Base-by-base conservation (phyloP, 148 eudicot species). In the Chenopodium quinoa region DNA sequence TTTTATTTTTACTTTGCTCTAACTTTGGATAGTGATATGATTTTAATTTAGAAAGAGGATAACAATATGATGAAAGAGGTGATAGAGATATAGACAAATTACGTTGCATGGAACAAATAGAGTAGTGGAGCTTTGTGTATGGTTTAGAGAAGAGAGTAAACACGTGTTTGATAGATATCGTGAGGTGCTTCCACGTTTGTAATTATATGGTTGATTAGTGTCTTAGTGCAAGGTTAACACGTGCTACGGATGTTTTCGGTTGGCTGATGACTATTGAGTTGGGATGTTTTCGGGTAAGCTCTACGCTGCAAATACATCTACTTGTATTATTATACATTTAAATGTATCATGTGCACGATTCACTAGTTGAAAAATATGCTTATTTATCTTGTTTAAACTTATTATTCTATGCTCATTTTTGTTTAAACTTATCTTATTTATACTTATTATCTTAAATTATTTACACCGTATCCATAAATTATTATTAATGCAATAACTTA, bases 101-200 rank as follows among this genome's bases (percentile, higher is more conserved):
- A 75, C 71, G 73, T 1, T 80, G 79, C 71, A 78, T 1, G 31
- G 9, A 44, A 4, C 44, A 19, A 34, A 69, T 50, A 40, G 32
- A 32, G 50, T 56, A 56, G 47, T 22, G n/a, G 34, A 19, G 20
- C 20, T 32, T 76, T 76, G 32, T 66, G 75, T 20, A 31, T 25
- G 74, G 60, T 11, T 27, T 67, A 74, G n/a, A 3, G 72, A 31
- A 31, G n/a, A 25, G 44, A 25, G 14, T 56, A 7, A 23, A 63
- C 79, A 80, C 86, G 77, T 79, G 64, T 71, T 67, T 70, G 48
- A 19, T 1, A 20, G 14, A 47, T 47, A 17, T 44, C 47, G 22
- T 84, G 20, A 81, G 70, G 58, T 11, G 79, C 48, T 13, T 32
- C 44, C 87, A 82, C 85, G 80, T 85, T 80, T 48, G 58, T 13